Percentiles rank a stretch among this genome's conserved stretches.
Conservation (phyloP, 371 early-diverging fungal genomes). For the Synchytrium microbalum region DNA sequence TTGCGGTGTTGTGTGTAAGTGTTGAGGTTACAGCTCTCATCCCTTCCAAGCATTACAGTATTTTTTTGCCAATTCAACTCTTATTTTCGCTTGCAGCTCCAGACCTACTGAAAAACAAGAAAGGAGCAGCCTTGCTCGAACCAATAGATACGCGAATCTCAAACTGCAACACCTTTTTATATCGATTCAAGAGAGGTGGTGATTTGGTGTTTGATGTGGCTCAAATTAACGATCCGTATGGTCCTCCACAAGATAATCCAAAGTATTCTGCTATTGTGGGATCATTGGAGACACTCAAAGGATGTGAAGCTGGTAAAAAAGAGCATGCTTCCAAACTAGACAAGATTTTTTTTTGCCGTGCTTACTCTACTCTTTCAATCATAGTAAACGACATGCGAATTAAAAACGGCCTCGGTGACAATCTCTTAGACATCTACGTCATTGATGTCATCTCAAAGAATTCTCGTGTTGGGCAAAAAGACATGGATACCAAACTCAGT, state of each 20-base stretch:
- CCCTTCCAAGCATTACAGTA: not conserved
- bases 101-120: slow-evolving; percentile 13
- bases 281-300: slow-evolving; percentile 76
- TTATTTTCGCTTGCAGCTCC: not conserved
- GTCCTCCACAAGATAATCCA: slow-evolving; percentile 76
- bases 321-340: not conserved
- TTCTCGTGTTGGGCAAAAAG: not conserved
- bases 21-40: not conserved
- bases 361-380: not conserved
- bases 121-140: slow-evolving; percentile 44
- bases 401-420: slow-evolving; percentile 32
- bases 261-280: slow-evolving; percentile 74
- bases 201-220: slow-evolving; percentile 50
- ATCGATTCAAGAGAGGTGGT: slow-evolving; percentile 35
- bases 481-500: slow-evolving; percentile 6
- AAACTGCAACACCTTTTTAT: slow-evolving; percentile 52
- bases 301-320: slow-evolving; percentile 58
- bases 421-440: slow-evolving; percentile 55
- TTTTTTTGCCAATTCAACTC: not conserved
- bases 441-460: slow-evolving; percentile 58
- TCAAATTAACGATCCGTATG: slow-evolving; percentile 75
- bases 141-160: slow-evolving; percentile 55
- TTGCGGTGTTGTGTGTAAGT: slow-evolving; percentile 69
- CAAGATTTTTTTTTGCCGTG: not conserved
- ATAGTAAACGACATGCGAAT: slow-evolving; percentile 55